Percentiles rank a stretch among this genome's conserved stretches.
Conservation (phyloP, 2,329 filamentous ascomycete species). For the Cryphonectria carpinicola region DNA sequence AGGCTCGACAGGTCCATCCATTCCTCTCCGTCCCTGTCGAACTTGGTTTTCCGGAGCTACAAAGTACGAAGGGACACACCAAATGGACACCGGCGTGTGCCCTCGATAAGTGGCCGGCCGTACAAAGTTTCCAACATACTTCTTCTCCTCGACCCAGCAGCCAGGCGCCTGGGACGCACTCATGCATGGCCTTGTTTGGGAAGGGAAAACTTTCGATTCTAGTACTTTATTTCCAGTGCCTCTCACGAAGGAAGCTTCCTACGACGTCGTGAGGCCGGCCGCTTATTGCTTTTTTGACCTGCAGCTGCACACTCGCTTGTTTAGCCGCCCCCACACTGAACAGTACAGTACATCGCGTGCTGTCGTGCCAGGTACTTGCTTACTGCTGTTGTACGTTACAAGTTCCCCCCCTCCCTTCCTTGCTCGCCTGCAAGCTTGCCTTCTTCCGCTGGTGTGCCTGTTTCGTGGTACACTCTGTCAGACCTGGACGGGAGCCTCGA, state of each 20-base stretch:
- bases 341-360: slow-evolving; percentile 20
- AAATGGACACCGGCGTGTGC: slow-evolving; percentile 5
- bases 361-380: slow-evolving; percentile 1
- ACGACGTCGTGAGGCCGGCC: slow-evolving; percentile 7
- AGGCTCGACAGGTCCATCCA: slow-evolving; percentile 20
- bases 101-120: slow-evolving; percentile 10
- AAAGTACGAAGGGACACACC: slow-evolving; percentile 28
- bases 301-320: slow-evolving; percentile 26
- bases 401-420: background rate
- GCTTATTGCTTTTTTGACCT: slow-evolving; percentile 22
- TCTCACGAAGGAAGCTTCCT: slow-evolving; percentile 9
- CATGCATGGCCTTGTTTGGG: background rate
- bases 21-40: slow-evolving; percentile 19
- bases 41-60: slow-evolving; percentile 22
- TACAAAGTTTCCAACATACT: background rate
- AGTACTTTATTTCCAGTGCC: background rate
- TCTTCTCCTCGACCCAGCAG: slow-evolving; percentile 11
- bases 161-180: background rate
- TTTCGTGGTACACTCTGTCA: slow-evolving; percentile 24
- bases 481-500: slow-evolving; percentile 18
- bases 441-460: slow-evolving; percentile 15
- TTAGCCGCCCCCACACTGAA: slow-evolving; percentile 31
- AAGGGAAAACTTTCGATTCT: background rate
- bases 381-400: slow-evolving; percentile 7
- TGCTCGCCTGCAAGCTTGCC: slow-evolving; percentile 16